Evolutionary conservation across 495 filamentous ascomycete species (phyloP).

Genomic region (Trichoderma parareesei): DNA sequence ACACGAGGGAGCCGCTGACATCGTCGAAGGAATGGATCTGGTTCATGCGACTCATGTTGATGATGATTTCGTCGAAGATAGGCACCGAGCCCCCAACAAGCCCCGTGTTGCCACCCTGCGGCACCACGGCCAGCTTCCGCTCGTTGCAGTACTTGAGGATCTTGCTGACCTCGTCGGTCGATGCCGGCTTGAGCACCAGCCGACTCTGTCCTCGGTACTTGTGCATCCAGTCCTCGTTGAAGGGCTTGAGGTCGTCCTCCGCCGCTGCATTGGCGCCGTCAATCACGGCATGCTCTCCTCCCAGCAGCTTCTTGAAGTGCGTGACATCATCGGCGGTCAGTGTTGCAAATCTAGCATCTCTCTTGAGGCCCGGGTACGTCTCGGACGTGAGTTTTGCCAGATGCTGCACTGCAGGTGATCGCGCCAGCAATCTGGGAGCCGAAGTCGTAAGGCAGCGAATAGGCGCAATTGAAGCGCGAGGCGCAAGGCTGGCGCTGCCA

Average conservation of each 20-base stretch:
- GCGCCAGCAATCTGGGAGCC: slow-evolving; percentile 22
- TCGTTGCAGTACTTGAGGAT: slow-evolving; percentile 91
- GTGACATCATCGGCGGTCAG: slow-evolving; percentile 69
- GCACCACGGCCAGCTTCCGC: slow-evolving; percentile 85
- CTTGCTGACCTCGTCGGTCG: slow-evolving; percentile 76
- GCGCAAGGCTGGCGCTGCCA: background rate
- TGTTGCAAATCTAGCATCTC: slow-evolving; percentile 63
- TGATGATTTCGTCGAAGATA: slow-evolving; percentile 94
- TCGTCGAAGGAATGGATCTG: slow-evolving; percentile 84
- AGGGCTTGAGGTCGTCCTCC: slow-evolving; percentile 74
- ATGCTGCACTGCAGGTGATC: slow-evolving; percentile 24
- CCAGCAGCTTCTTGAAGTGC: slow-evolving; percentile 69
- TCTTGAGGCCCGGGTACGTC: slow-evolving; percentile 73
- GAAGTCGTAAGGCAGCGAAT: slow-evolving; percentile 29
- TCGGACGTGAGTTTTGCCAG: slow-evolving; percentile 71
- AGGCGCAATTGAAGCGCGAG: background rate
- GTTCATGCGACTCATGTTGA: slow-evolving; percentile 84
- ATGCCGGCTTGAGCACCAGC: slow-evolving; percentile 76
- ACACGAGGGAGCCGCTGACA: slow-evolving; percentile 83
- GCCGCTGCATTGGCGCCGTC: slow-evolving; percentile 69
- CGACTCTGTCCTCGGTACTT: slow-evolving; percentile 90
- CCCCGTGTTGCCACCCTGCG: slow-evolving; percentile 94
- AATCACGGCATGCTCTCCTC: slow-evolving; percentile 68
- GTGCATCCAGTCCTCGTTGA: slow-evolving; percentile 98
- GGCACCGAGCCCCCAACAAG: slow-evolving; percentile 91